These are phyloP conservation scores for Lithospermum erythrorhizon DNA, from an alignment of 257 asterid species.

Conservation along the genomic window DNA sequence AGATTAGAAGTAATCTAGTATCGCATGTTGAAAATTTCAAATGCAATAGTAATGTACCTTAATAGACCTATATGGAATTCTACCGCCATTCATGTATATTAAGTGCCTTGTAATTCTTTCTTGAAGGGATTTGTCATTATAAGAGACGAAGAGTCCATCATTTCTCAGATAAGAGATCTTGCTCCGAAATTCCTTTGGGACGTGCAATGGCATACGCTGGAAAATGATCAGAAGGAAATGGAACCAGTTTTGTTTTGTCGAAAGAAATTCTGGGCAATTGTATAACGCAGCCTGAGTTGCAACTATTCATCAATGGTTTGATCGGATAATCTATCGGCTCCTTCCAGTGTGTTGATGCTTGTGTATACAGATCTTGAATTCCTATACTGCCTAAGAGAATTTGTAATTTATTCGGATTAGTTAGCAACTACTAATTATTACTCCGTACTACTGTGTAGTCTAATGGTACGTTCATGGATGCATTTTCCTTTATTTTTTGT, in stretches of 20 bases:
- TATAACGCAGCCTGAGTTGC: constrained; percentile 13
- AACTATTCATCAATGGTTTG: background rate
- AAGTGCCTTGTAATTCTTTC: constrained; percentile 2
- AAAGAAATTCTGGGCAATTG: constrained; percentile 79
- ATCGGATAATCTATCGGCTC: background rate
- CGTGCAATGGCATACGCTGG: constrained; percentile 45
- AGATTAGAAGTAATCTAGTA: too few relatives aligned
- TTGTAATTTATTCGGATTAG: background rate
- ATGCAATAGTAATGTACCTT: too few relatives aligned
- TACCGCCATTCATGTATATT: background rate
- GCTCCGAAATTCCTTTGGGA: constrained; percentile 86
- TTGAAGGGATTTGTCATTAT: constrained; percentile 62
- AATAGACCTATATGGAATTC: background rate
- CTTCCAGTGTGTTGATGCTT: background rate
- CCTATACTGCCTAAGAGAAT: too few relatives aligned
- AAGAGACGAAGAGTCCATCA: constrained; percentile 63
- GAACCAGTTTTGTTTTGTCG: constrained; percentile 64
- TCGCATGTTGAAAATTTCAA: too few relatives aligned
- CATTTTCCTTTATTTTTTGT: background rate
- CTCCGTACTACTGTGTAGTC: background rate
- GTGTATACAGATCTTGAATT: background rate
- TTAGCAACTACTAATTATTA: background rate
- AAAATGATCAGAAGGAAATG: constrained; percentile 41
- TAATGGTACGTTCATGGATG: background rate
- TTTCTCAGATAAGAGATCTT: constrained; percentile 39